Percentiles rank a stretch among this genome's conserved stretches.
Evolutionary conservation across 352 stramenopile genomes (phyloP).

Genomic region (Globisporangium emineosum): DNA sequence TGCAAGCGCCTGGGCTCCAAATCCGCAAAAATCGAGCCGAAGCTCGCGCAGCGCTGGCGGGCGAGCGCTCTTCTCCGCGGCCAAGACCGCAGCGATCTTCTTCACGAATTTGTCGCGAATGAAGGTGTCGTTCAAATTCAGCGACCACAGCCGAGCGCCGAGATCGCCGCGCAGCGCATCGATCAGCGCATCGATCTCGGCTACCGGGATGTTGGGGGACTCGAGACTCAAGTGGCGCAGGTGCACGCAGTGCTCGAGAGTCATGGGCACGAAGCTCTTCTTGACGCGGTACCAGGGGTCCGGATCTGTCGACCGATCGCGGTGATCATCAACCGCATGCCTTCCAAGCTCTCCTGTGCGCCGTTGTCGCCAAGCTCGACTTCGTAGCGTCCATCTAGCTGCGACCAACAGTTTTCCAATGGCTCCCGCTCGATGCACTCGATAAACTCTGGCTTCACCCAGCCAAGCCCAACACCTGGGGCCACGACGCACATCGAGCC

Average conservation of each 20-base stretch:
- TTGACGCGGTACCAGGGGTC: neutral
- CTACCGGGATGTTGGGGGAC: neutral
- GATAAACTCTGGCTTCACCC: neutral
- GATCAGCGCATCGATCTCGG: neutral
- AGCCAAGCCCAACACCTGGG: constrained; percentile 1
- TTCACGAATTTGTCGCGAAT: neutral
- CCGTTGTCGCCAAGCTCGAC: neutral
- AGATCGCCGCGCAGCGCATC: neutral
- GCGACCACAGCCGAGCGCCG: neutral
- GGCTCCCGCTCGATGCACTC: constrained; percentile 8
- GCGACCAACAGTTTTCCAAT: neutral
- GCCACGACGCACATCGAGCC: constrained; percentile 5
- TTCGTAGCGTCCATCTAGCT: neutral
- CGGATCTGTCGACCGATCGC: neutral
- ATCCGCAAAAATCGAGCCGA: neutral
- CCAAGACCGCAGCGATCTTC: neutral
- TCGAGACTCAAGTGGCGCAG: neutral
- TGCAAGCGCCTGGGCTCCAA: neutral
- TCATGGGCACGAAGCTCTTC: neutral
- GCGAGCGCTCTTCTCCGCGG: neutral
- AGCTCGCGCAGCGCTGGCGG: neutral
- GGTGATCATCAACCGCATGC: neutral
- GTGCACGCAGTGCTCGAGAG: constrained; percentile 1
- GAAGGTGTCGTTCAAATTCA: constrained; percentile 2
- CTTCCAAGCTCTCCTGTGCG: neutral